A percentile compares a stretch with the other conserved stretches of the same genome.
phyloP scores from a whole-genome alignment of 106 monocot genomes.

The Triglochin maritima region DNA sequence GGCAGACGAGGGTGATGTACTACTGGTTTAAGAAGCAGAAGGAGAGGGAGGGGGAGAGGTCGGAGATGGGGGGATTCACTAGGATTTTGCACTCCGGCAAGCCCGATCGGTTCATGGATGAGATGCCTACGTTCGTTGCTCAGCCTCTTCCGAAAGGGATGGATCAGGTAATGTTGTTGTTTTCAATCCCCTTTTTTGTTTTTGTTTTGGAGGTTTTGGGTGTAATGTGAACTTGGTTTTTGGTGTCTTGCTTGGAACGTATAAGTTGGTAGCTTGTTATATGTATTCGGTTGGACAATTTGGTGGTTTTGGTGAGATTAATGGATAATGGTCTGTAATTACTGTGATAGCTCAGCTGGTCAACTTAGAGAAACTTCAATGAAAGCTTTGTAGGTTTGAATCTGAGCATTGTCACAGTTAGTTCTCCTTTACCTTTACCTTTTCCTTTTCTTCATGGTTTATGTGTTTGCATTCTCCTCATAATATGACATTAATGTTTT shows the following conservation, averaged over 20 bases:
- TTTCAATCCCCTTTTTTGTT: not conserved
- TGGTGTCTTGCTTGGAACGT: not conserved
- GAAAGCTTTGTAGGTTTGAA: too few species aligned
- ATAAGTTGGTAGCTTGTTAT: not conserved
- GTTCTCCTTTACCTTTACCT: too few species aligned
- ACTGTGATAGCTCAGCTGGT: too few species aligned
- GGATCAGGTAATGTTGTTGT: conserved; percentile 44
- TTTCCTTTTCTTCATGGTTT: too few species aligned
- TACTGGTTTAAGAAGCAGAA: conserved; percentile 50
- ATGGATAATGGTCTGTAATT: too few species aligned
- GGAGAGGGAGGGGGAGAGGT: conserved; percentile 22
- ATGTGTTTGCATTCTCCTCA: too few species aligned
- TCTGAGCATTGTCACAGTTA: too few species aligned
- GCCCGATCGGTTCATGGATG: conserved; percentile 61
- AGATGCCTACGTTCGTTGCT: conserved; percentile 86
- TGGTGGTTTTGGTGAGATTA: too few species aligned
- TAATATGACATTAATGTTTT: too few species aligned
- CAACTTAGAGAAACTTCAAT: too few species aligned
- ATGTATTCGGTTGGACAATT: too few species aligned
- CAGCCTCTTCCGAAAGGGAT: conserved; percentile 63
- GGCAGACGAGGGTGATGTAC: conserved; percentile 75
- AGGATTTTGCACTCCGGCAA: conserved; percentile 55
- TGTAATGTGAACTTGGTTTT: too few species aligned
- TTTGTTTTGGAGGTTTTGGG: not conserved
- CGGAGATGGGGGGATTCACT: conserved; percentile 60